Percentiles rank a stretch among this genome's conserved stretches.
Conservation (phyloP, 331 rosid genomes). For the Prunus yedoensis region DNA sequence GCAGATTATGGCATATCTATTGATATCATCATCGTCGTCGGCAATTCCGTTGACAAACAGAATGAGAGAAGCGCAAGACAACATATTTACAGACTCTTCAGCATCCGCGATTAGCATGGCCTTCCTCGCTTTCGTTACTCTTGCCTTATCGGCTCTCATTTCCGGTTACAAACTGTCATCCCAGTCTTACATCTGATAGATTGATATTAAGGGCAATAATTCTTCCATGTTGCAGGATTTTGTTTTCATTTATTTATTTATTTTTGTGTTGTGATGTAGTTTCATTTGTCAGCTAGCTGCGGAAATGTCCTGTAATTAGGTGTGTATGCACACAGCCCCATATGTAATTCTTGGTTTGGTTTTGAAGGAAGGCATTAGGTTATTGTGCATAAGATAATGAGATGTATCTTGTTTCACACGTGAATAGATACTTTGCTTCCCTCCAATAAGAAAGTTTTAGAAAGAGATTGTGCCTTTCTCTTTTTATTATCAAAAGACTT, state of each 20-base stretch:
- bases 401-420: conserved; percentile 1
- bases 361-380: background rate
- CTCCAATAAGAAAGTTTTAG: background rate
- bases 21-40: conserved; percentile 74
- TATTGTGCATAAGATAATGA: conserved; percentile 9
- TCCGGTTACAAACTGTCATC: conserved; percentile 66
- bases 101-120: conserved; percentile 70
- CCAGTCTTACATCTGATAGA: conserved; percentile 49
- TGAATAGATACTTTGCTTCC: conserved; percentile 2
- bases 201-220: background rate
- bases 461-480: background rate
- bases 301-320: background rate
- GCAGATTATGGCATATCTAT: conserved; percentile 70
- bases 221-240: background rate
- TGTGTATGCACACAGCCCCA: background rate
- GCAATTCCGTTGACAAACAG: conserved; percentile 65
- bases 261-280: background rate
- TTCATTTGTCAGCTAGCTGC: background rate
- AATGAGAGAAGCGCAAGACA: conserved; percentile 59
- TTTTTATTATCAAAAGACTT: background rate
- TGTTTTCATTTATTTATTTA: background rate
- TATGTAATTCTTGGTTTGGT: conserved; percentile 13
- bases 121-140: conserved; percentile 58
- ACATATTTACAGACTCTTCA: conserved; percentile 67
- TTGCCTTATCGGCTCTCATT: conserved; percentile 54